These are phyloP conservation scores for Trametes villosa DNA, from an alignment of 768 basidiomycete species.

Conservation along the genomic window DNA sequence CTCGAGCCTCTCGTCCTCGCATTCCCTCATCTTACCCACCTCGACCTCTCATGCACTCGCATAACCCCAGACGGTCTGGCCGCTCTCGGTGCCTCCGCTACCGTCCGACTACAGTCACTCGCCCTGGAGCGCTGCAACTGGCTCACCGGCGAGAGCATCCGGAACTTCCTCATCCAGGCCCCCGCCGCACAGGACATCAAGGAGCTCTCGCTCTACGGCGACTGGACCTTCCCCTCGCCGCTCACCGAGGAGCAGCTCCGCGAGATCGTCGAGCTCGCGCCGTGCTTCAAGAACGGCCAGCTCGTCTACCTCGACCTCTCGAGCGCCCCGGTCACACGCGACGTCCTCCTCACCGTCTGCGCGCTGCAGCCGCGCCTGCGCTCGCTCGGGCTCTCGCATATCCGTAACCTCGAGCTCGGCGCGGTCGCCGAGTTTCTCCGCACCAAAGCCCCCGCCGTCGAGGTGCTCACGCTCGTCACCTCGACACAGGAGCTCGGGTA, in stretches of 20 bases:
- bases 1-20: slow-evolving; percentile 77
- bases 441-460: slow-evolving; percentile 72
- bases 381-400: slow-evolving; percentile 89
- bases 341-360: slow-evolving; percentile 53
- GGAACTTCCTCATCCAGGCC: slow-evolving; percentile 70
- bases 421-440: slow-evolving; percentile 71
- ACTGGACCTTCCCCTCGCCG: slow-evolving; percentile 79
- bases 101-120: slow-evolving; percentile 74
- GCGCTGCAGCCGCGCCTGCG: slow-evolving; percentile 74
- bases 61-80: slow-evolving; percentile 75
- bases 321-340: slow-evolving; percentile 70
- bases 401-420: slow-evolving; percentile 68
- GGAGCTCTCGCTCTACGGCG: slow-evolving; percentile 90
- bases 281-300: slow-evolving; percentile 75
- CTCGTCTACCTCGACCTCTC: slow-evolving; percentile 92
- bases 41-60: slow-evolving; percentile 92
- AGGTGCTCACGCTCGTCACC: slow-evolving; percentile 80
- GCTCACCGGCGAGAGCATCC: slow-evolving; percentile 79
- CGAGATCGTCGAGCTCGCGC: slow-evolving; percentile 71
- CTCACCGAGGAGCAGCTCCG: slow-evolving; percentile 67
- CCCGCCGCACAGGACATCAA: slow-evolving; percentile 62
- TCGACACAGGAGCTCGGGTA: slow-evolving; percentile 79
- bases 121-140: slow-evolving; percentile 86
- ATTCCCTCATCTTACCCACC: slow-evolving; percentile 85
- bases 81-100: slow-evolving; percentile 62